These are phyloP conservation scores for Fusarium udum DNA, from an alignment of 2,329 filamentous ascomycete genomes.

Conservation along the genomic window DNA sequence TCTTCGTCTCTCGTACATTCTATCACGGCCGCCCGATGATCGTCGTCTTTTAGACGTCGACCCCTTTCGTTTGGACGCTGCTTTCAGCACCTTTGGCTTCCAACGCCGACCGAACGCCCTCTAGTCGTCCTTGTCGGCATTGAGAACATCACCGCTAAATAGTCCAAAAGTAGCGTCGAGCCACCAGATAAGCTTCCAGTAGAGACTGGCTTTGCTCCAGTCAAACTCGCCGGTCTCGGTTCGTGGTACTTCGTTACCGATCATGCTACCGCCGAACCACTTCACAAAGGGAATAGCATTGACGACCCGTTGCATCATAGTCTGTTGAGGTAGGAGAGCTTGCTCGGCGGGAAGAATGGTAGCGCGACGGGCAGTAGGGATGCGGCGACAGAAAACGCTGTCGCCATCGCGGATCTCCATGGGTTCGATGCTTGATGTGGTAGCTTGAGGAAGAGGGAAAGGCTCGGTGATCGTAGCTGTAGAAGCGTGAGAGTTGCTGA, in stretches of 20 bases:
- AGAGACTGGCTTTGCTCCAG: conserved; percentile 72
- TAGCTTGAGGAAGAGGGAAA: conserved; percentile 22
- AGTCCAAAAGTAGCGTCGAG: conserved; percentile 67
- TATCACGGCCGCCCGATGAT: conserved; percentile 5
- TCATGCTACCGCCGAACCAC: conserved; percentile 78
- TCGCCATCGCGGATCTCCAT: conserved; percentile 47
- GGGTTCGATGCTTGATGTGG: conserved; percentile 40
- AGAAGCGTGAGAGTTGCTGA: conserved; percentile 56
- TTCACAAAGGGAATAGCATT: conserved; percentile 74
- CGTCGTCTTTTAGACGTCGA: neutral
- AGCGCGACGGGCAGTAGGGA: conserved; percentile 72
- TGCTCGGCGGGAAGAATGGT: conserved; percentile 74
- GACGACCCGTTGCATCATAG: conserved; percentile 69
- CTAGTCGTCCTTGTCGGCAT: conserved; percentile 67
- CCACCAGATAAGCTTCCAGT: conserved; percentile 74
- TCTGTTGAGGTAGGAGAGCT: conserved; percentile 75
- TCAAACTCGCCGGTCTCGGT: conserved; percentile 82
- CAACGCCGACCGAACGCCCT: conserved; percentile 8
- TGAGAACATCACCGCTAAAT: conserved; percentile 67
- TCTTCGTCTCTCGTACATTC: conserved; percentile 42
- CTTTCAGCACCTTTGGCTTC: conserved; percentile 10
- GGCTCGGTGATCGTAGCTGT: conserved; percentile 57
- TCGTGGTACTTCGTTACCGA: conserved; percentile 78
- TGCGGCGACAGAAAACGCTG: conserved; percentile 65
- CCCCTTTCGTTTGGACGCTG: neutral